Base-by-base conservation (phyloP, 192 early-diverging fungal species). In the Martensiomyces pterosporus region DNA sequence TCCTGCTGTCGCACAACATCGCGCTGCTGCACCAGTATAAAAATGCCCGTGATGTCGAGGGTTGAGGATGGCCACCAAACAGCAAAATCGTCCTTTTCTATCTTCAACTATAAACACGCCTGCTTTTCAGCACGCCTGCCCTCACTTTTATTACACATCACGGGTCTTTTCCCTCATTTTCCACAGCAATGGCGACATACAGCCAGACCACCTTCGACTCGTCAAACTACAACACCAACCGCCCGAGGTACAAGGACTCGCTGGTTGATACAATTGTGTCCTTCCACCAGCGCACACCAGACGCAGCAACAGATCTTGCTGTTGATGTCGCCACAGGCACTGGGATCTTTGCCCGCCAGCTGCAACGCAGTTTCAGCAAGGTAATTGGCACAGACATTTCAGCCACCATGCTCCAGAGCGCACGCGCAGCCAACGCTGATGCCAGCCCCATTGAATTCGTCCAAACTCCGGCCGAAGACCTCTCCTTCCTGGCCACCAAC, bases 281-380 rank as follows among this genome's bases (percentile, higher is more conserved):
- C 9, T 67, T 39, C 48, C 71, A 75, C 56, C 45, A 55, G 22
- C 35, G 47, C 22, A 55, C 52, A 23, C 55, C 73, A 10, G 40
- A 25, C 3, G 61, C 60, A 2, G 38, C 23, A 4, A 57, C 64
- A 13, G 49, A 53, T 22, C 54, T 77, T 4, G 68, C 54, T 3
- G 64, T 77, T 2, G 75, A 77, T 33, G 60, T 77, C 1, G 75
- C 68, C 18, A 64, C 68, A 3, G 75, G 75, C 4, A 77, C 75
- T 2, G 75, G 75, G 2, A 63, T 67, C 29, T 58, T 77, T 54
- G 63, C 67, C 2, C 57, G 57, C 24, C 62, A 62, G 54, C 58
- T 66, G 18, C 52, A 51, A 32, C 50, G 44, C 8, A 43, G 27
- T 10, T 55, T 60, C 25, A 43, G 39, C 23, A 42, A 45, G 25